Percentiles rank a stretch among this genome's conserved stretches.
phyloP scores from a whole-genome alignment of 2,329 filamentous ascomycete genomes.

The Xylariomycetidae sp. region DNA sequence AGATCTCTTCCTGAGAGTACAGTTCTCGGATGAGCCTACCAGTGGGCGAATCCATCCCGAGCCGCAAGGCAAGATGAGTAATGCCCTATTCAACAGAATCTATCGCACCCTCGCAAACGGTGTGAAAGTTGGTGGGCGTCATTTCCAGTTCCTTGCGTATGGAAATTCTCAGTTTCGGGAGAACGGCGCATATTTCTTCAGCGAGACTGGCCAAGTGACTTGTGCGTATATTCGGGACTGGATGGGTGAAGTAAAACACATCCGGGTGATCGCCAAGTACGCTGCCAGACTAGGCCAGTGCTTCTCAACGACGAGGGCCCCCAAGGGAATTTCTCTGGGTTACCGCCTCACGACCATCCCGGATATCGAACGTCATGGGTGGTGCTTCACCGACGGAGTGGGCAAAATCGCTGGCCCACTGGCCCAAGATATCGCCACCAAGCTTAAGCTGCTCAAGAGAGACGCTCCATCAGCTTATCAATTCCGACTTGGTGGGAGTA shows the following conservation, averaged over 20 bases:
- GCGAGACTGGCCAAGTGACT: conserved; percentile 59
- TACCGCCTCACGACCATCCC: conserved; percentile 54
- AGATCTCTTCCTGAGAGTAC: conserved; percentile 82
- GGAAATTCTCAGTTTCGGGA: conserved; percentile 94
- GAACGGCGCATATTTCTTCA: conserved; percentile 90
- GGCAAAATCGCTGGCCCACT: conserved; percentile 84
- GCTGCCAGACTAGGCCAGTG: conserved; percentile 88
- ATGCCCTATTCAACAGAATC: conserved; percentile 71
- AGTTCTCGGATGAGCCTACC: conserved; percentile 77
- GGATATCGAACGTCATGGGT: conserved; percentile 66
- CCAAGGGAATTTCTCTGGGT: conserved; percentile 59
- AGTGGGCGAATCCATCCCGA: conserved; percentile 55
- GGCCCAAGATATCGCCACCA: conserved; percentile 66
- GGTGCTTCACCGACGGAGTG: conserved; percentile 85
- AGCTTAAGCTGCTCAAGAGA: conserved; percentile 58
- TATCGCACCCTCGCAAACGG: conserved; percentile 69
- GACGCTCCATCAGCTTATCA: conserved; percentile 77
- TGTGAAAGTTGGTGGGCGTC: conserved; percentile 74
- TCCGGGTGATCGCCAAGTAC: conserved; percentile 81
- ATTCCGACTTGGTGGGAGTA: conserved; percentile 87
- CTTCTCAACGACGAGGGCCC: conserved; percentile 84
- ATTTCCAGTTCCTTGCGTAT: conserved; percentile 87
- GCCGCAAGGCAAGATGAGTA: conserved; percentile 50
- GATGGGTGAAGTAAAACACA: conserved; percentile 83
- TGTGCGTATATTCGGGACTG: conserved; percentile 74